A percentile compares a stretch with the other conserved stretches of the same genome.
phyloP scores from a whole-genome alignment of 2,329 filamentous ascomycete species.

The Claviceps pazoutovae region DNA sequence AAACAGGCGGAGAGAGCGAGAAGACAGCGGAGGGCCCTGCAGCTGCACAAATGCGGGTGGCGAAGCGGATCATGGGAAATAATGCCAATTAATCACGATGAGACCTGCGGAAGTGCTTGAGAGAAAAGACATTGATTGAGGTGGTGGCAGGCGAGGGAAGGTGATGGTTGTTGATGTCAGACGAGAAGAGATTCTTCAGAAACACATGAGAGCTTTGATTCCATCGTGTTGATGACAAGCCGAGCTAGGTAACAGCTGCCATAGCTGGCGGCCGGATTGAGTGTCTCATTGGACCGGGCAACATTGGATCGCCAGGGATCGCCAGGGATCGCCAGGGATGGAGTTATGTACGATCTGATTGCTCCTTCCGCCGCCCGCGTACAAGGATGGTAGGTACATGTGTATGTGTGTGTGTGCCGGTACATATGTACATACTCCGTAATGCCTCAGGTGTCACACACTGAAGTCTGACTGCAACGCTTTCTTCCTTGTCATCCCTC shows the following conservation, averaged over 20 bases:
- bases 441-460: not conserved
- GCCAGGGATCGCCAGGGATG: not conserved
- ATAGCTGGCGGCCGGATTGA: not conserved
- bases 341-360: not conserved
- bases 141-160: not conserved
- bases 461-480: not conserved
- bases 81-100: slow-evolving; percentile 1
- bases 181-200: not conserved
- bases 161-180: not conserved
- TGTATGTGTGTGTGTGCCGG: no score
- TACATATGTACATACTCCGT: no score
- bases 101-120: not conserved
- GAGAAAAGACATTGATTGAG: slow-evolving; percentile 2
- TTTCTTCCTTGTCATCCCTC: not conserved
- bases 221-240: not conserved
- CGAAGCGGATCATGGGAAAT: not conserved
- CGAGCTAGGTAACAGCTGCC: not conserved
- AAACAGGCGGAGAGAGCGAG: not conserved
- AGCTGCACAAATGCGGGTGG: not conserved
- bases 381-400: no score
- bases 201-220: not conserved
- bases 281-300: not conserved
- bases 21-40: not conserved
- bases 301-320: not conserved
- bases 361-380: not conserved